These are phyloP conservation scores for Annulohypoxylon maeteangense DNA, from an alignment of 495 filamentous ascomycete genomes.

Conservation along the genomic window DNA sequence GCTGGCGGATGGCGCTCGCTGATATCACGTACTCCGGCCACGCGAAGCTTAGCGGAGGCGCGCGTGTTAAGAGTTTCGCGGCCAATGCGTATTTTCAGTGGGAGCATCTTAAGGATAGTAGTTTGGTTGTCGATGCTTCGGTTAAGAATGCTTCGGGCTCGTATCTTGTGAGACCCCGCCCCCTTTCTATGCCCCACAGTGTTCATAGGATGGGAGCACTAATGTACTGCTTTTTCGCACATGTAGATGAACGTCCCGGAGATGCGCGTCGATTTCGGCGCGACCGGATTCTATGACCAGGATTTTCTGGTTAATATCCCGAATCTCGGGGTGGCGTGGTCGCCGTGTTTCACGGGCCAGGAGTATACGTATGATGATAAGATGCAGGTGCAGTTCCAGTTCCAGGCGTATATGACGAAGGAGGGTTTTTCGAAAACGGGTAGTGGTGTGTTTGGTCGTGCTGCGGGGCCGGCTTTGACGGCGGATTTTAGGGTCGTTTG, in stretches of 20 bases:
- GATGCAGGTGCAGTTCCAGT: conserved; percentile 41
- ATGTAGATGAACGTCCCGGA: conserved; percentile 31
- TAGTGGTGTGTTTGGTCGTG: conserved; percentile 29
- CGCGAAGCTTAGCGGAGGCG: conserved; percentile 28
- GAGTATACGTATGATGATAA: conserved; percentile 40
- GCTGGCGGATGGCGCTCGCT: conserved; percentile 32
- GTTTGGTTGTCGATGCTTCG: conserved; percentile 11
- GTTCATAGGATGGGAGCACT: too few species aligned
- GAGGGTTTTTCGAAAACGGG: conserved; percentile 32
- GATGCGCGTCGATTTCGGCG: conserved; percentile 23
- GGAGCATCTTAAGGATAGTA: conserved; percentile 37
- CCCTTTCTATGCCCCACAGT: background rate
- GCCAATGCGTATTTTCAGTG: conserved; percentile 38
- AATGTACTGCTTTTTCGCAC: background rate
- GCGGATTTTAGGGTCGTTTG: conserved; percentile 31
- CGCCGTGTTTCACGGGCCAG: conserved; percentile 35
- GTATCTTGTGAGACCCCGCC: conserved; percentile 17
- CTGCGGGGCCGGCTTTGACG: conserved; percentile 24
- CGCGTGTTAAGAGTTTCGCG: conserved; percentile 32
- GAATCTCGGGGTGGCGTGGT: conserved; percentile 25
- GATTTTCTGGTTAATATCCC: conserved; percentile 32
- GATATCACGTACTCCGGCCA: conserved; percentile 35
- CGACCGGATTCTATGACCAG: conserved; percentile 17
- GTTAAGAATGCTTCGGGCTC: conserved; percentile 38
- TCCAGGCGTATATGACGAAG: conserved; percentile 38